Percentiles rank a stretch among this genome's conserved stretches.
These are phyloP conservation scores for Diaporthe vexans DNA, from an alignment of 2,329 filamentous ascomycete species.

Conservation along the genomic window DNA sequence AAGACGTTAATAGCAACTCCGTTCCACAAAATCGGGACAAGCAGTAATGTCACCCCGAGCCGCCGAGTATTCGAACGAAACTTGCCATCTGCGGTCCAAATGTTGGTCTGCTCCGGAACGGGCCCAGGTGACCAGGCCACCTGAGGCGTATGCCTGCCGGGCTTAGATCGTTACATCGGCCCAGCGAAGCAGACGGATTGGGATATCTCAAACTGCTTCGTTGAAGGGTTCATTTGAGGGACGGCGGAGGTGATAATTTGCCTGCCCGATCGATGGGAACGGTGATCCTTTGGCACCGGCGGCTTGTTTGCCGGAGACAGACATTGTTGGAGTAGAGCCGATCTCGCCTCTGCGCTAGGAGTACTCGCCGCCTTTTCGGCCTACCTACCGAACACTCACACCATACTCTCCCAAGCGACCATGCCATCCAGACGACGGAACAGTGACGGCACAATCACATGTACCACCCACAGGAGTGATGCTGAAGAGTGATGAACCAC, in stretches of 20 bases:
- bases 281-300: conserved; percentile 25
- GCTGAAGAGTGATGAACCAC: background rate
- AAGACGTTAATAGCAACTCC: conserved; percentile 20
- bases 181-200: conserved; percentile 8
- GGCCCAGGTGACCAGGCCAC: conserved; percentile 23
- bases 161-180: conserved; percentile 27
- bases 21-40: conserved; percentile 32
- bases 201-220: background rate
- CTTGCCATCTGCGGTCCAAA: conserved; percentile 9
- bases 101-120: conserved; percentile 2
- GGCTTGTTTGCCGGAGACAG: conserved; percentile 24
- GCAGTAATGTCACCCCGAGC: conserved; percentile 32
- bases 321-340: conserved; percentile 27
- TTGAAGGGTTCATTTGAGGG: conserved; percentile 9
- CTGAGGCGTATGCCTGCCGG: conserved; percentile 35
- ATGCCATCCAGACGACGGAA: conserved; percentile 33
- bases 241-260: conserved; percentile 7
- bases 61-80: conserved; percentile 16
- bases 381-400: conserved; percentile 9
- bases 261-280: conserved; percentile 25
- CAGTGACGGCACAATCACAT: conserved; percentile 22
- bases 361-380: conserved; percentile 30
- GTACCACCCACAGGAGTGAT: background rate
- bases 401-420: conserved; percentile 5
- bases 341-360: conserved; percentile 31